Evolutionary conservation across 495 filamentous ascomycete species (phyloP).

Genomic region (Oidiodendron maius): DNA sequence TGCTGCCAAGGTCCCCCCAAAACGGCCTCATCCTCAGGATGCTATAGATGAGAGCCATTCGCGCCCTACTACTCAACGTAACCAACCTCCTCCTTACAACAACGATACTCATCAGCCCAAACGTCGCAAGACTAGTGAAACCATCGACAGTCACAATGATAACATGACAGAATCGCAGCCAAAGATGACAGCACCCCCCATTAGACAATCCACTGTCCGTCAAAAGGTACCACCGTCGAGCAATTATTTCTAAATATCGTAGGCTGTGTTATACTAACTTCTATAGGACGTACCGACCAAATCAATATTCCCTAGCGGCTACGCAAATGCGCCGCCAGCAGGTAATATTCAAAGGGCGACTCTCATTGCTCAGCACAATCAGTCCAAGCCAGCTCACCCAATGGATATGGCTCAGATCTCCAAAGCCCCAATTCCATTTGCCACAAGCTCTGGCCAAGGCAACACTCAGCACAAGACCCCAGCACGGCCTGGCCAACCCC

Average conservation of each 20-base stretch:
- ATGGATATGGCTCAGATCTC: slow-evolving; percentile 77
- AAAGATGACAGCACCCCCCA: slow-evolving; percentile 70
- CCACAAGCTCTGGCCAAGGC: slow-evolving; percentile 51
- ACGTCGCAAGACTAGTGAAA: slow-evolving; percentile 50
- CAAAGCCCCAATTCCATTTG: slow-evolving; percentile 86
- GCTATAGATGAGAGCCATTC: slow-evolving; percentile 33
- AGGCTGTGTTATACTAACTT: too few species aligned
- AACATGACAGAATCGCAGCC: slow-evolving; percentile 18
- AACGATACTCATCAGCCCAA: slow-evolving; percentile 40
- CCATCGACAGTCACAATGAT: slow-evolving; percentile 21
- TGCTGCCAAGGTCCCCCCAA: slow-evolving; percentile 36
- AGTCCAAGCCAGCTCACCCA: slow-evolving; percentile 57
- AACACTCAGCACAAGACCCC: slow-evolving; percentile 56
- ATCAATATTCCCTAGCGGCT: slow-evolving; percentile 58
- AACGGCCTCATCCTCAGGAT: slow-evolving; percentile 46
- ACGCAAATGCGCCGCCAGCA: slow-evolving; percentile 47
- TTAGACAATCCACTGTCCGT: slow-evolving; percentile 72
- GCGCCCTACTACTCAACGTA: slow-evolving; percentile 32
- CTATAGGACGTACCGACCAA: slow-evolving; percentile 52
- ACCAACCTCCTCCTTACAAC: slow-evolving; percentile 38
- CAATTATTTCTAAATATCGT: slow-evolving; percentile 9
- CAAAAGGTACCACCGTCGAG: slow-evolving; percentile 48
- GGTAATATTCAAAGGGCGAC: slow-evolving; percentile 25
- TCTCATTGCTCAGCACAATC: slow-evolving; percentile 34
- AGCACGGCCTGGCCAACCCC: slow-evolving; percentile 37